Evolutionary conservation across 2,329 filamentous ascomycete genomes (phyloP).

Genomic region (Fusarium tuaranense): DNA sequence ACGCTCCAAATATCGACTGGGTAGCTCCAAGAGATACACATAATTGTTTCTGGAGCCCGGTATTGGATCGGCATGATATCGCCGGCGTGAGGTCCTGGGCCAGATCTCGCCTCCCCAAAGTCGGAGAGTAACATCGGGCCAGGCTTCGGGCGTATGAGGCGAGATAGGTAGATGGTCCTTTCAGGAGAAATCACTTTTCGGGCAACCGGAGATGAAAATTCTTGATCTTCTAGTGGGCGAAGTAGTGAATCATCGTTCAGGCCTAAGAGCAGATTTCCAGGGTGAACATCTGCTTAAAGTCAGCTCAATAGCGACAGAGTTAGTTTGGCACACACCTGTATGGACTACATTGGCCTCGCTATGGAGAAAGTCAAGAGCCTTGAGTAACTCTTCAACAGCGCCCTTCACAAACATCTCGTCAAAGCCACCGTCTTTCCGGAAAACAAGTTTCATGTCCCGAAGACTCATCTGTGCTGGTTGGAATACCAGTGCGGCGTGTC

Average conservation of each 20-base stretch:
- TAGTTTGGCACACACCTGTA: slow-evolving; percentile 41
- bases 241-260: slow-evolving; percentile 38
- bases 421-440: slow-evolving; percentile 38
- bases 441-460: slow-evolving; percentile 48
- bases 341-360: slow-evolving; percentile 47
- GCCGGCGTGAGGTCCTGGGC: slow-evolving; percentile 41
- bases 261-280: slow-evolving; percentile 42
- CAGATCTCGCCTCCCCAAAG: slow-evolving; percentile 44
- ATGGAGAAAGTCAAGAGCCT: slow-evolving; percentile 52
- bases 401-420: slow-evolving; percentile 46
- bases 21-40: slow-evolving; percentile 41
- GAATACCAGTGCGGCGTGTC: slow-evolving; percentile 37
- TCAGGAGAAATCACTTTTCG: slow-evolving; percentile 27
- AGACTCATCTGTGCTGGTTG: slow-evolving; percentile 46
- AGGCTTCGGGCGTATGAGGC: slow-evolving; percentile 37
- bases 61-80: slow-evolving; percentile 46
- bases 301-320: not conserved
- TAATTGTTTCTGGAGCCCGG: slow-evolving; percentile 41
- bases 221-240: slow-evolving; percentile 34
- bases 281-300: slow-evolving; percentile 39
- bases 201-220: slow-evolving; percentile 38
- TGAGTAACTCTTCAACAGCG: slow-evolving; percentile 45
- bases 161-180: slow-evolving; percentile 44
- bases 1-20: slow-evolving; percentile 47
- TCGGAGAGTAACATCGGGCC: slow-evolving; percentile 45